A percentile compares a stretch with the other conserved stretches of the same genome.
These are phyloP conservation scores for Aspergillus sp. DNA, from an alignment of 2,329 filamentous ascomycete species.

Conservation along the genomic window DNA sequence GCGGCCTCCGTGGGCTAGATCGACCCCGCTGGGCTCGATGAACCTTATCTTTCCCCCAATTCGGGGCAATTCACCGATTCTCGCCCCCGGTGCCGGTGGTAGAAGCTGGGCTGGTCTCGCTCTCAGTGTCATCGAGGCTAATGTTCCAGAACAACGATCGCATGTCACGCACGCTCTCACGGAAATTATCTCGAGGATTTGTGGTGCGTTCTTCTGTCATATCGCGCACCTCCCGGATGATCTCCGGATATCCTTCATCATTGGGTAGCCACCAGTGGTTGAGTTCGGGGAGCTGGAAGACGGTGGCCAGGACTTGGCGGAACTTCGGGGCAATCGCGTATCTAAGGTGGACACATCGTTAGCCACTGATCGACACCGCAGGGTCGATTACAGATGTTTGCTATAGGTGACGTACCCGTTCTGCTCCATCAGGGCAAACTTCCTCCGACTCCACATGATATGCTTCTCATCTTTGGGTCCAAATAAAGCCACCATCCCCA, in stretches of 20 bases:
- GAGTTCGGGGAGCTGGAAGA: slow-evolving; percentile 71
- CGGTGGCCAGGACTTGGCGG: slow-evolving; percentile 70
- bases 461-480: slow-evolving; percentile 73
- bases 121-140: slow-evolving; percentile 49
- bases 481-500: slow-evolving; percentile 76
- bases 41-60: not conserved
- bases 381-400: not conserved
- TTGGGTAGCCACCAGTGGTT: slow-evolving; percentile 88
- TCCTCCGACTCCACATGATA: slow-evolving; percentile 75
- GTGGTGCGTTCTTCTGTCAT: slow-evolving; percentile 77
- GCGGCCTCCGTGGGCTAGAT: not conserved
- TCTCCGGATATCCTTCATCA: slow-evolving; percentile 69
- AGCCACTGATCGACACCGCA: not conserved
- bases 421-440: slow-evolving; percentile 74
- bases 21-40: not conserved
- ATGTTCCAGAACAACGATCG: slow-evolving; percentile 69
- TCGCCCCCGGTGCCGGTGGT: slow-evolving; percentile 11
- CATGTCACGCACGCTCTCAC: slow-evolving; percentile 71
- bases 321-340: slow-evolving; percentile 79
- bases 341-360: slow-evolving; percentile 45
- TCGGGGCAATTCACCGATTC: slow-evolving; percentile 1
- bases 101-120: slow-evolving; percentile 27
- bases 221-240: slow-evolving; percentile 73
- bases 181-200: slow-evolving; percentile 50
- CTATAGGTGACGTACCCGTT: slow-evolving; percentile 59